Evolutionary conservation across 2,329 filamentous ascomycete genomes (phyloP), one percentile per base, ranked within the genome.

Genomic region (Fonsecaea erecta): DNA sequence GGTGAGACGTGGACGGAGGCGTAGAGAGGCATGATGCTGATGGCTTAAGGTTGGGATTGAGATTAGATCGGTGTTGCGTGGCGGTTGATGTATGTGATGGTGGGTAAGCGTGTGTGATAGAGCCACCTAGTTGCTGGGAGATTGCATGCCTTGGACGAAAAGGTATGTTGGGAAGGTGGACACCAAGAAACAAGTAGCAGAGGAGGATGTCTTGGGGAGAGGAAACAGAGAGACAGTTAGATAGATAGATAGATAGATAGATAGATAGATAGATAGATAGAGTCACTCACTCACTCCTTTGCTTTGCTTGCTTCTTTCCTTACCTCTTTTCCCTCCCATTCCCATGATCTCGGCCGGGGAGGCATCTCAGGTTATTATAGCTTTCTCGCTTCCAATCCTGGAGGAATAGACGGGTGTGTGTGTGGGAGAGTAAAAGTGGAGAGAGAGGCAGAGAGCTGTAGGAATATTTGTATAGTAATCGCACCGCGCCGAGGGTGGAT

Each of bases 1-100:
- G 67, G 62, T 1, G 67, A 52, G 34, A 71, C 60, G 43, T 64
- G 65, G 8, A 68, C 48, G 6, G 66, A 64, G 34, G 69, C 63
- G 52, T 52, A 58, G 21, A 69, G 52, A 2, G 61, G 57, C 61
- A 63, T 63, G 26, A n/a, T 58, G 32, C 3, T 30, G 28, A 30
- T 30, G 28, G 28, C 14, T 56, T 26, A 18, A n/a, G 37, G 18
- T 40, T n/a, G 37, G 28, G 8, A 3, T 30, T 8, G 28, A 8
- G 3, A 30, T 30, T 30, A 8, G 28, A 30, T 30, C 8, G n/a
- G 28, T 30, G 28, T 8, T 30, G 28, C 28, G 28, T 30, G 28
- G 8, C 3, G 28, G 3, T 30, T 30, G 28, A 8, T 40, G 37
- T n/a, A 40, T 40, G 37, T n/a, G 28, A 3, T 40, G 37, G 37